These are phyloP conservation scores for Blastocystis sp. DNA, from an alignment of 352 stramenopile genomes.

Conservation along the genomic window DNA sequence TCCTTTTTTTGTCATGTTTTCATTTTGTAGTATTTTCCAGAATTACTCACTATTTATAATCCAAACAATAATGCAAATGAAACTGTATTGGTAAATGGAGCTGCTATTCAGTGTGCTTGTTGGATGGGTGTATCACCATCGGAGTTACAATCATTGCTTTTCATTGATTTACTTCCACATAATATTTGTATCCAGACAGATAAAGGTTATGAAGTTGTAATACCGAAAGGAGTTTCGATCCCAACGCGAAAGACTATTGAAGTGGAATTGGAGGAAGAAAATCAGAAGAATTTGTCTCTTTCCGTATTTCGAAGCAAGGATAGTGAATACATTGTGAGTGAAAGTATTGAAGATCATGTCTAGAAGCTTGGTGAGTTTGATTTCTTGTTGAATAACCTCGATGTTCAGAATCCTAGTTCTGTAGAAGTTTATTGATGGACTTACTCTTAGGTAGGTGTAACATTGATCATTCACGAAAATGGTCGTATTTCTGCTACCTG, in stretches of 20 bases:
- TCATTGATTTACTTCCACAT: constrained; percentile 54
- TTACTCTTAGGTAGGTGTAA: not conserved
- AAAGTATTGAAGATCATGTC: not conserved
- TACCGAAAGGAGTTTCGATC: constrained; percentile 29
- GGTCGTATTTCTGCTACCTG: constrained; percentile 37
- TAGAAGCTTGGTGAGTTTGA: constrained; percentile 32
- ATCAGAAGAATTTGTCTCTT: constrained; percentile 1
- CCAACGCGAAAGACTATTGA: not conserved
- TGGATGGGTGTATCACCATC: constrained; percentile 8
- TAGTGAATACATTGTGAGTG: constrained; percentile 18
- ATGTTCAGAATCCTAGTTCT: constrained; percentile 18
- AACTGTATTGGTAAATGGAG: constrained; percentile 10
- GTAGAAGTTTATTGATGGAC: not conserved
- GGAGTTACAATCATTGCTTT: constrained; percentile 28
- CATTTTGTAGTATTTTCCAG: constrained; percentile 35
- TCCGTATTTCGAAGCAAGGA: not conserved
- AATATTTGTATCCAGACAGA: constrained; percentile 41
- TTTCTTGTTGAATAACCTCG: constrained; percentile 15
- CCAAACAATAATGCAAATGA: constrained; percentile 53
- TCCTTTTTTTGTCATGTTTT: not conserved
- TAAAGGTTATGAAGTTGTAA: not conserved
- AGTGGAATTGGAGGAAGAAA: not conserved
- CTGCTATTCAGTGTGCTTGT: constrained; percentile 40
- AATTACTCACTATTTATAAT: constrained; percentile 53
- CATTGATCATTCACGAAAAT: constrained; percentile 17